These are phyloP conservation scores for Kockovaella imperatae DNA, from an alignment of 768 basidiomycete species.

Conservation along the genomic window DNA sequence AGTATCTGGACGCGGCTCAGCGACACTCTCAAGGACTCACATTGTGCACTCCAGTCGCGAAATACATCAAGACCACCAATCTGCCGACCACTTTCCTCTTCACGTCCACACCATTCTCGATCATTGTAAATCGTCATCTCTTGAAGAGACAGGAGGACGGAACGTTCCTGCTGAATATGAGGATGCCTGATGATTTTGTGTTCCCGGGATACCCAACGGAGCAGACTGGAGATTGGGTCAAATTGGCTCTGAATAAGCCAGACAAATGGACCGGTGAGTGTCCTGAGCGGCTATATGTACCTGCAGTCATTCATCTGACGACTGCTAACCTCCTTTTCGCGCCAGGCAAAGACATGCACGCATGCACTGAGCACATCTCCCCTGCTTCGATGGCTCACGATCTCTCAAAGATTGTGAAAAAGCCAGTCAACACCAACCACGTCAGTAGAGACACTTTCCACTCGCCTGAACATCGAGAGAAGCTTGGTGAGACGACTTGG, in stretches of 20 bases:
- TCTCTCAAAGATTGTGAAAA: slow-evolving; percentile 5
- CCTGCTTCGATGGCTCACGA: slow-evolving; percentile 8
- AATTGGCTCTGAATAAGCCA: slow-evolving; percentile 2
- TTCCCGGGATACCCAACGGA: slow-evolving; percentile 8
- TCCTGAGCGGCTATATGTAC: no score
- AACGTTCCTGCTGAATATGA: background rate
- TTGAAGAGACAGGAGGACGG: background rate
- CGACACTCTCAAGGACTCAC: background rate
- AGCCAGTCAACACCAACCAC: slow-evolving; percentile 8
- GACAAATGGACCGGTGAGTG: slow-evolving; percentile 13
- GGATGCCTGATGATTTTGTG: slow-evolving; percentile 6
- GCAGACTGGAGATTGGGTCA: slow-evolving; percentile 16
- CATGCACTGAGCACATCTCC: slow-evolving; percentile 3
- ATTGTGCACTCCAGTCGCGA: background rate
- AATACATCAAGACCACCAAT: background rate
- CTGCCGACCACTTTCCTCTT: slow-evolving; percentile 9
- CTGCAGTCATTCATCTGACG: no score
- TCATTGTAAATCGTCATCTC: slow-evolving; percentile 2
- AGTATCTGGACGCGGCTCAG: background rate
- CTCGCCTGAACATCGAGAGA: slow-evolving; percentile 6
- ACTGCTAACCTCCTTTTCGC: no score
- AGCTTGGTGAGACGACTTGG: slow-evolving; percentile 12
- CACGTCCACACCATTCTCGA: slow-evolving; percentile 8
- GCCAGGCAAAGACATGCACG: slow-evolving; percentile 14
- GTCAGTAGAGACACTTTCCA: slow-evolving; percentile 7